These are phyloP conservation scores for Yamadazyma buinensis DNA, from an alignment of 1,139 yeast genomes.

Conservation along the genomic window DNA sequence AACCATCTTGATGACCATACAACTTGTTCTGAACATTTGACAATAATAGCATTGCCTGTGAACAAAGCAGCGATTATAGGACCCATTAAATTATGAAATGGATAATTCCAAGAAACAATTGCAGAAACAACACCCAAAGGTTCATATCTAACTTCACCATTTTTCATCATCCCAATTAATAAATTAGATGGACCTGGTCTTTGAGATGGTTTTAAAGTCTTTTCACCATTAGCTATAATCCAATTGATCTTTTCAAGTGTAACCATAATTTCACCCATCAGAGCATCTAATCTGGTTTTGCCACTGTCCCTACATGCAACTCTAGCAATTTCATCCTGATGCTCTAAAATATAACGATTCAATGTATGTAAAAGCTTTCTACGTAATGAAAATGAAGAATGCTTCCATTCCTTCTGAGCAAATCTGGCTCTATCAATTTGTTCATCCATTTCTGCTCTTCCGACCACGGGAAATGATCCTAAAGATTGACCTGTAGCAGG, in stretches of 20 bases:
- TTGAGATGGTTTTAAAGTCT: slow-evolving; percentile 61
- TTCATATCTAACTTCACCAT: slow-evolving; percentile 89
- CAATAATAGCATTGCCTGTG: slow-evolving; percentile 86
- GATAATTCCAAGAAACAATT: slow-evolving; percentile 94
- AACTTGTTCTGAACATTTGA: slow-evolving; percentile 93
- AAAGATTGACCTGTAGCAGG: slow-evolving; percentile 93
- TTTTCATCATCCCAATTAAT: slow-evolving; percentile 67
- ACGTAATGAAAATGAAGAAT: slow-evolving; percentile 56
- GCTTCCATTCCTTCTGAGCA: slow-evolving; percentile 63
- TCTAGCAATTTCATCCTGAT: slow-evolving; percentile 84
- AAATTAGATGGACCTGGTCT: slow-evolving; percentile 87
- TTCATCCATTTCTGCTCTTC: slow-evolving; percentile 65
- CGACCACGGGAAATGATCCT: slow-evolving; percentile 64
- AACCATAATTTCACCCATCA: slow-evolving; percentile 93
- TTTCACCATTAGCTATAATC: slow-evolving; percentile 81
- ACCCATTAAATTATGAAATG: slow-evolving; percentile 88
- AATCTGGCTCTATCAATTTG: slow-evolving; percentile 50
- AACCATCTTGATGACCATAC: slow-evolving; percentile 91
- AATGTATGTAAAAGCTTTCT: slow-evolving; percentile 69
- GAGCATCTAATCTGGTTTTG: slow-evolving; percentile 91
- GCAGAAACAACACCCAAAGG: slow-evolving; percentile 91
- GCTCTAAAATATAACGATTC: slow-evolving; percentile 64
- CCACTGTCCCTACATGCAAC: slow-evolving; percentile 97
- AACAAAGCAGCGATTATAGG: slow-evolving; percentile 86
- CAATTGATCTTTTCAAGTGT: slow-evolving; percentile 89